Evolutionary conservation across 2,329 filamentous ascomycete species (phyloP).

Genomic region (Fusarium sp.): DNA sequence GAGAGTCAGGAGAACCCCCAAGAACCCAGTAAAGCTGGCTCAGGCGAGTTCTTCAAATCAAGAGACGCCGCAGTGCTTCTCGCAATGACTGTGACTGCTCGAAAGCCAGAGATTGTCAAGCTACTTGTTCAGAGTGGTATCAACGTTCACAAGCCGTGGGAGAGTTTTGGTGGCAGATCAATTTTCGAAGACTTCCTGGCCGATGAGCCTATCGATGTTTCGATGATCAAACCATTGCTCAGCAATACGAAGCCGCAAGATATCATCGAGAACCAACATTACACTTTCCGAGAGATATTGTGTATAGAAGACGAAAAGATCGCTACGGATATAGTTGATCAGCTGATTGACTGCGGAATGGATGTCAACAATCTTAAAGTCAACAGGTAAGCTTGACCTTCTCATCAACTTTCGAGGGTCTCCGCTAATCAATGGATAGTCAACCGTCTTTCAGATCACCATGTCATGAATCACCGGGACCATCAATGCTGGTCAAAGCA

Average conservation of each 20-base stretch:
- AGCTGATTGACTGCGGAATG: constrained; percentile 29
- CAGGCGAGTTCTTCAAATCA: constrained; percentile 9
- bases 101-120: constrained; percentile 13
- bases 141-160: constrained; percentile 15
- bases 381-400: neutral
- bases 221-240: constrained; percentile 24
- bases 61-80: constrained; percentile 26
- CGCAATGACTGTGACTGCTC: constrained; percentile 8
- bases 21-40: neutral
- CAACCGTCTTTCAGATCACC: neutral
- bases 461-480: neutral
- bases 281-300: constrained; percentile 26
- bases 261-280: constrained; percentile 22
- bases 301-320: neutral
- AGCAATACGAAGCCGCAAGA: constrained; percentile 19
- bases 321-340: constrained; percentile 13
- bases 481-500: constrained; percentile 30
- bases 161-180: constrained; percentile 4
- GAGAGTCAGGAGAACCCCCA: neutral
- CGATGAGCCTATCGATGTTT: constrained; percentile 8
- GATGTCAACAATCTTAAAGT: constrained; percentile 31
- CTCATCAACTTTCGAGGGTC: neutral
- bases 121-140: constrained; percentile 31
- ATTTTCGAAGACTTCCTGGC: constrained; percentile 30
- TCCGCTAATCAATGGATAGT: neutral